Conservation (phyloP, 768 basidiomycete species). For the Wakefieldia striispora region DNA sequence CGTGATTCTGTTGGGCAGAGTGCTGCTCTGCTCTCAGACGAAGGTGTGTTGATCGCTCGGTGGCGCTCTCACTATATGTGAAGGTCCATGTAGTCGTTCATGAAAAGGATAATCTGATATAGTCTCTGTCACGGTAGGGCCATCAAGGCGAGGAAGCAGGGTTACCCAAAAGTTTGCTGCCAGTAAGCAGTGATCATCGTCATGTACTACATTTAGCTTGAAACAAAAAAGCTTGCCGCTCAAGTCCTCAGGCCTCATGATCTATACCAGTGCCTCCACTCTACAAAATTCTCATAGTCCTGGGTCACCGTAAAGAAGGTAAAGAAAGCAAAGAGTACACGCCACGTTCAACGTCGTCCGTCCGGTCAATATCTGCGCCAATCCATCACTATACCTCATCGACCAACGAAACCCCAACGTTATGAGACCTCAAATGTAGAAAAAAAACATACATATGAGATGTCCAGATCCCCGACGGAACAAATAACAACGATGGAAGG, state of each 20-base stretch:
- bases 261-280: background rate
- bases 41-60: no score
- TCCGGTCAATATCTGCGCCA: conserved; percentile 3
- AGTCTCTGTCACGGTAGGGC: no score
- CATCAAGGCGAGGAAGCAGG: no score
- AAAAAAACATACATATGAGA: conserved; percentile 5
- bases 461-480: conserved; percentile 1
- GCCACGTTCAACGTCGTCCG: conserved; percentile 15
- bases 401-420: background rate
- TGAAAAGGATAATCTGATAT: no score
- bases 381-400: background rate
- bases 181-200: no score
- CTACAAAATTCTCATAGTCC: conserved; percentile 20
- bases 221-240: background rate
- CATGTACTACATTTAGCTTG: no score
- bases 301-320: conserved; percentile 2
- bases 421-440: conserved; percentile 1
- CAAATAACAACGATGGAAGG: conserved; percentile 7
- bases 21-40: no score
- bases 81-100: no score
- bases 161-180: no score
- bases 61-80: no score
- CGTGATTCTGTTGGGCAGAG: no score
- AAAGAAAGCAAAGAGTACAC: conserved; percentile 16
- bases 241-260: background rate